phyloP scores from a whole-genome alignment of 805 yeast species.

The Schwanniomyces vanrijiae region DNA sequence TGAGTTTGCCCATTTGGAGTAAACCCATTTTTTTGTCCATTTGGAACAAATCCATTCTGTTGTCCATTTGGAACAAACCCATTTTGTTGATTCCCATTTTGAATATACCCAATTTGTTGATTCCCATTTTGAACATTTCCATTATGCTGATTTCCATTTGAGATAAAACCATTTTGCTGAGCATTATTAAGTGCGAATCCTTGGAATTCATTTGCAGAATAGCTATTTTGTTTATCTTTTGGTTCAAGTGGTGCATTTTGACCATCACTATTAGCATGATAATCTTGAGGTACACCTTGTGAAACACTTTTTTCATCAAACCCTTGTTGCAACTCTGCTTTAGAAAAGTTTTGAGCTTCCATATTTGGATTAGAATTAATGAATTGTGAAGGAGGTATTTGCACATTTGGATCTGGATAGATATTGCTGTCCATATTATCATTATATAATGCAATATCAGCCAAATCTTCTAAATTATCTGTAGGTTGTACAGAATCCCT shows the following conservation, averaged over 20 bases:
- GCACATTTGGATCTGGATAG: neutral
- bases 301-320: neutral
- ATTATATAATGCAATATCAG: constrained; percentile 39
- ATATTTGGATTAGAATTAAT: neutral
- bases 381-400: neutral
- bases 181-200: neutral
- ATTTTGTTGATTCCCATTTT: neutral
- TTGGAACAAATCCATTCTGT: neutral
- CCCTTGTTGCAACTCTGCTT: neutral
- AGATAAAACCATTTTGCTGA: neutral
- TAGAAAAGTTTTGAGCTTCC: neutral
- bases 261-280: neutral
- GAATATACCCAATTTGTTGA: neutral
- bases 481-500: constrained; percentile 18
- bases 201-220: too few species aligned
- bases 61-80: neutral
- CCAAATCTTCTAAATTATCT: constrained; percentile 33
- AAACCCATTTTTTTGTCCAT: neutral
- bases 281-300: neutral
- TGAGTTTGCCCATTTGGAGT: neutral
- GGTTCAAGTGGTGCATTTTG: constrained; percentile 1
- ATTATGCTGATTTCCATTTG: neutral
- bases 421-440: constrained; percentile 27
- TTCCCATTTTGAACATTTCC: neutral
- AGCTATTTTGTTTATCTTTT: neutral